Evolutionary conservation across 768 basidiomycete genomes (phyloP).

Genomic region (Boletellus ananiceps): DNA sequence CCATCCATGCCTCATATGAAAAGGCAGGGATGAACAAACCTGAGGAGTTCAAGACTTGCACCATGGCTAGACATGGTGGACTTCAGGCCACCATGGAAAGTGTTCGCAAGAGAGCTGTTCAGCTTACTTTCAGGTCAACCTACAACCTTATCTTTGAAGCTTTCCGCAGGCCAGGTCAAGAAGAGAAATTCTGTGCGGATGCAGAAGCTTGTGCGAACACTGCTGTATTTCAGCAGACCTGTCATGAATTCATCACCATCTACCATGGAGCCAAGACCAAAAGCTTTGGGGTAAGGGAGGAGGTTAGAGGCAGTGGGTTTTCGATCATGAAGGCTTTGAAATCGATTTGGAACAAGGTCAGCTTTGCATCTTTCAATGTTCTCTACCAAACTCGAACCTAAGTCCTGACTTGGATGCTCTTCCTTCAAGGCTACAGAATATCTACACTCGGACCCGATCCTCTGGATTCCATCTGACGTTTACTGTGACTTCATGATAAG

Average conservation of each 20-base stretch:
- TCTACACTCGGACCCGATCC: not conserved
- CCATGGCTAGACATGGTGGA: constrained; percentile 8
- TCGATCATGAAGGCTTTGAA: not conserved
- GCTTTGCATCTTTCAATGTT: not conserved
- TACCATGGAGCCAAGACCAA: not conserved
- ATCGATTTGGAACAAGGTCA: not conserved
- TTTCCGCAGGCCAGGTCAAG: not conserved
- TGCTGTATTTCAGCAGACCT: not conserved
- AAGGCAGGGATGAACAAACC: constrained; percentile 10
- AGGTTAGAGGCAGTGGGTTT: constrained; percentile 1
- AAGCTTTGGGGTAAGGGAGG: not conserved
- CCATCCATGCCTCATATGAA: constrained; percentile 3
- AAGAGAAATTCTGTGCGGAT: constrained; percentile 5
- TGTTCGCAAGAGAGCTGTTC: not conserved
- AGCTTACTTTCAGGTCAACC: not conserved
- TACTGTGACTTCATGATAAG: constrained; percentile 2
- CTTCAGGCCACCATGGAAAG: constrained; percentile 1
- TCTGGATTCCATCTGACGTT: constrained; percentile 3
- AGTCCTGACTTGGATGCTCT: not conserved
- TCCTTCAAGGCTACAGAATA: constrained; percentile 2
- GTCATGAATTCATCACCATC: not conserved
- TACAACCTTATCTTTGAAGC: constrained; percentile 5
- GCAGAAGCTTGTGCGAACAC: constrained; percentile 1
- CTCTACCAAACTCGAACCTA: not conserved
- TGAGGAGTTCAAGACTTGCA: constrained; percentile 6